Evolutionary conservation across 371 early-diverging fungal species (phyloP).

Genomic region (Mortierella sp.): DNA sequence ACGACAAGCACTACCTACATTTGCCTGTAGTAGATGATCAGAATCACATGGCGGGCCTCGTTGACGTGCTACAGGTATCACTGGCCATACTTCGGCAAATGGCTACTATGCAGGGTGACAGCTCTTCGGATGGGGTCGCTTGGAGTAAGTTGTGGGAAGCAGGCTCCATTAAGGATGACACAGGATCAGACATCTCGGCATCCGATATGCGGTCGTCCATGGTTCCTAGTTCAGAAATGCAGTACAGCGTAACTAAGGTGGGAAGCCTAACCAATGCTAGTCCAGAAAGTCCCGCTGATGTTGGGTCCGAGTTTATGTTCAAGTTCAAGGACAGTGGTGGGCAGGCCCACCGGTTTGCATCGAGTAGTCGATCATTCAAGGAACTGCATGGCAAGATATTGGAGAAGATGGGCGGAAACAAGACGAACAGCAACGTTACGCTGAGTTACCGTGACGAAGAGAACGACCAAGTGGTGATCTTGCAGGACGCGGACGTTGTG

Average conservation of each 20-base stretch:
- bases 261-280: background rate
- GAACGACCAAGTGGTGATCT: constrained; percentile 75
- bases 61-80: constrained; percentile 91
- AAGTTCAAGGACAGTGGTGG: constrained; percentile 78
- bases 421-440: constrained; percentile 54
- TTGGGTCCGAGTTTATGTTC: constrained; percentile 73
- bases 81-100: constrained; percentile 76
- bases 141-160: constrained; percentile 69
- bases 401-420: constrained; percentile 61
- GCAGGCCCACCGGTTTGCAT: constrained; percentile 81
- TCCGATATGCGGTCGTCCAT: constrained; percentile 31
- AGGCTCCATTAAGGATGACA: constrained; percentile 55
- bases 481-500: constrained; percentile 71
- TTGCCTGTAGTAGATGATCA: constrained; percentile 84
- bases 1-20: constrained; percentile 87
- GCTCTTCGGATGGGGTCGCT: constrained; percentile 55
- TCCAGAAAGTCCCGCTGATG: constrained; percentile 31
- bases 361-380: constrained; percentile 58
- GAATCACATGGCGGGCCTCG: constrained; percentile 79
- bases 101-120: constrained; percentile 50
- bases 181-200: constrained; percentile 63
- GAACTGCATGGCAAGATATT: constrained; percentile 64
- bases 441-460: constrained; percentile 86
- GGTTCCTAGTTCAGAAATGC: constrained; percentile 46
- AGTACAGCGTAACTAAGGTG: constrained; percentile 23